Conservation (phyloP, 1,139 yeast species). For the Trichomonascaceae sp. region DNA sequence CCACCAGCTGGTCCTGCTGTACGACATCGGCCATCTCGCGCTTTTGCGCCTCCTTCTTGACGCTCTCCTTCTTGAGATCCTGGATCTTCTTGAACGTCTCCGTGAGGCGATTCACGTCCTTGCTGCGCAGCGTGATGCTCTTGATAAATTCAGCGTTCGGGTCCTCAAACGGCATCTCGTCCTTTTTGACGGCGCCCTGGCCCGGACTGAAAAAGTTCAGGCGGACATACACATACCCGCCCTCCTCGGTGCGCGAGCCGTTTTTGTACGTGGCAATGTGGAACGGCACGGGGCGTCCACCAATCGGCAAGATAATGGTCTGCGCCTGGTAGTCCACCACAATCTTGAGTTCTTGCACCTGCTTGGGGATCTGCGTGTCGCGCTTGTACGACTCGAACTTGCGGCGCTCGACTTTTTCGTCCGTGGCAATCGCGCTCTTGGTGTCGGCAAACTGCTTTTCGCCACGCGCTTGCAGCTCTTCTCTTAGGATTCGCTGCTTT, state of each 20-base stretch:
- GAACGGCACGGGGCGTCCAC: constrained; percentile 96
- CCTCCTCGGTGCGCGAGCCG: constrained; percentile 93
- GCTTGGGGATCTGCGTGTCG: constrained; percentile 78
- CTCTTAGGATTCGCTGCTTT: constrained; percentile 72
- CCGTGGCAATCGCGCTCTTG: constrained; percentile 39
- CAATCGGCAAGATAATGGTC: constrained; percentile 79
- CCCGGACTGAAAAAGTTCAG: constrained; percentile 93
- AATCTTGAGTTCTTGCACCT: constrained; percentile 71
- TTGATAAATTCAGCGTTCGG: constrained; percentile 79
- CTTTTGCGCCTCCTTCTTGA: constrained; percentile 80
- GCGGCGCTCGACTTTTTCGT: constrained; percentile 64
- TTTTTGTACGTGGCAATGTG: constrained; percentile 89
- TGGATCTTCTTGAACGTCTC: constrained; percentile 84
- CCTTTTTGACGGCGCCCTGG: constrained; percentile 51
- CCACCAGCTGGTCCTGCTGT: constrained; percentile 77
- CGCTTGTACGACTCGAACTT: constrained; percentile 89
- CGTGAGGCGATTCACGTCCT: constrained; percentile 84
- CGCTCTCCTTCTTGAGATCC: constrained; percentile 85
- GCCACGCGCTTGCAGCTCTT: constrained; percentile 77
- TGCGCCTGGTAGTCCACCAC: constrained; percentile 82
- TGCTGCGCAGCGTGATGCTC: constrained; percentile 76
- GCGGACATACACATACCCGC: constrained; percentile 82
- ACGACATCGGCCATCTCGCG: constrained; percentile 93
- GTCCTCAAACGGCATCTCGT: constrained; percentile 85
- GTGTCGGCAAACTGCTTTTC: constrained; percentile 23